These are phyloP conservation scores for Excoecaria cochinchinensis DNA, from an alignment of 345 rosid species.

Conservation along the genomic window DNA sequence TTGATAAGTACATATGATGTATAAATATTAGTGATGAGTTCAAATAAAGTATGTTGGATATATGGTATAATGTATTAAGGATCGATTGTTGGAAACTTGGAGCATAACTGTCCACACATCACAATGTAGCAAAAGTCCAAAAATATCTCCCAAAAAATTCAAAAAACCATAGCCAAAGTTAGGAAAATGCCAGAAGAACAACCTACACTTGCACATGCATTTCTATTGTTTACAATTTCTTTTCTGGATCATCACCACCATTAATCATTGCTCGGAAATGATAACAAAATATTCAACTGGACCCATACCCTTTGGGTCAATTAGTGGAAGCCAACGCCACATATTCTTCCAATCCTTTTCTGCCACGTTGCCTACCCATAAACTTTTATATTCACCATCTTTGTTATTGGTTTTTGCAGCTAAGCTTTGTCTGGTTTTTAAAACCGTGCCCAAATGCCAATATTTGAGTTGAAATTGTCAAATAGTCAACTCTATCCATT, in stretches of 20 bases:
- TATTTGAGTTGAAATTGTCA: conserved; percentile 2
- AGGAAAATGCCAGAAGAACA: conserved; percentile 34
- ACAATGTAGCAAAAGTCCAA: conserved; percentile 32
- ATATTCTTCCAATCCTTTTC: conserved; percentile 11
- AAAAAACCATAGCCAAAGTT: conserved; percentile 27
- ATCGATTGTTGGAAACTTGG: conserved; percentile 34
- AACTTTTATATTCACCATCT: not conserved
- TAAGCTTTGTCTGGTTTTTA: not conserved
- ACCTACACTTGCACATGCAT: conserved; percentile 50
- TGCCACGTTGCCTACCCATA: conserved; percentile 24
- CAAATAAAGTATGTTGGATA: not conserved
- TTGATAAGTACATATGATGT: conserved; percentile 8
- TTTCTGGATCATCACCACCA: conserved; percentile 34
- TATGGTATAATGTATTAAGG: conserved; percentile 6
- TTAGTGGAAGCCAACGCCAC: conserved; percentile 44
- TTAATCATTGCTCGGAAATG: conserved; percentile 46
- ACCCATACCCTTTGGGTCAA: conserved; percentile 12
- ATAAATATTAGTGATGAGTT: not conserved
- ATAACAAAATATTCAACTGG: conserved; percentile 25
- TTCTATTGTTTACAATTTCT: conserved; percentile 26
- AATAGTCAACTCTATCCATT: conserved; percentile 9
- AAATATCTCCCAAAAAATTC: conserved; percentile 22
- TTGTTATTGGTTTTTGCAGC: not conserved
- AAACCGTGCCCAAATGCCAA: not conserved
- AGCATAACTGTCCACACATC: conserved; percentile 37